Base-by-base conservation (phyloP, 78 protist species). In the slime mould (Dictyostelium discoideum) region DNA sequence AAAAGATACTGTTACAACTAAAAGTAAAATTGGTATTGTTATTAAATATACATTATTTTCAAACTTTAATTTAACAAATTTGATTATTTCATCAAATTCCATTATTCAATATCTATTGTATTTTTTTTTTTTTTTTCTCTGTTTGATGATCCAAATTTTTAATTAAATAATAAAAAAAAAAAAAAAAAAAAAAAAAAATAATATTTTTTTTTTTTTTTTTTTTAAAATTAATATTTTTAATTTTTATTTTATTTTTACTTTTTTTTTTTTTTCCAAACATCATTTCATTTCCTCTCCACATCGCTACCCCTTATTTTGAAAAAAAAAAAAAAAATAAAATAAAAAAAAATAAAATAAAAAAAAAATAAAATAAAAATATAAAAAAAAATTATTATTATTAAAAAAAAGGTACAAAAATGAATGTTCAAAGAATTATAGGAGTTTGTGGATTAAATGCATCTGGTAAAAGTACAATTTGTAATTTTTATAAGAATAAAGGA, bases 391-490 rank as follows among this genome's bases (percentile, higher is more conserved):
- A n/a, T n/a, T n/a, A n/a, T n/a, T 13, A 42, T 10, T 20, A 42
- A 18, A 4, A 78, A 77, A 37, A 40, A 40, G 5, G 22, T 42
- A 2, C 1, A 78, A 78, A 78, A n/a, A 32, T 50, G 26, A 44
- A 18, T 16, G 24, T 29, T 42, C 73, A 84, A 60, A 80, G 85
- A 67, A 88, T 88, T 24, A 90, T 90, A 8, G 95, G 95, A 44
- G 95, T 90, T 40, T 80, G 88, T 90, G 95, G 95, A 11, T 82
- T 90, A 69, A 90, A 90, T 82, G 95, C 95, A 67, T 90, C 95
- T 26, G 95, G 95, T 16, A 90, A 90, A 73, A 63, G 83, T 26
- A 82, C 84, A 46, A 74, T 90, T 20, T 90, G 95, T n/a, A 32
- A 76, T 7, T 90, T 24, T 24, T 90, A 57, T 82, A 90, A 82